Evolutionary conservation across 352 stramenopile species (phyloP).

Genomic region (Pythium dissotocum): DNA sequence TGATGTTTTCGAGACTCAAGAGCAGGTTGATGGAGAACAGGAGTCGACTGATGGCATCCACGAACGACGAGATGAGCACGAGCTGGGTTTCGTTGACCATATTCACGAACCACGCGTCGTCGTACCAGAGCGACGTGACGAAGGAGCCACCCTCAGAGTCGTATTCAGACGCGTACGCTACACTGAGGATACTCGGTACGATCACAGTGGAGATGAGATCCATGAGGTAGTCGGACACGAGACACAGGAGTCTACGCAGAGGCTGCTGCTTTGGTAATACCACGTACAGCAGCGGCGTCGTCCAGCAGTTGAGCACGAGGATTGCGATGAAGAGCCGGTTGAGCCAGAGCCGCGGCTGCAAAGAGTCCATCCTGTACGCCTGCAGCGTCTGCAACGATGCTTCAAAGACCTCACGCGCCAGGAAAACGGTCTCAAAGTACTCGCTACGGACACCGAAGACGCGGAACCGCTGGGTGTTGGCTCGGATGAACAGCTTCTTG

Average conservation of each 20-base stretch:
- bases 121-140: slow-evolving; percentile 20
- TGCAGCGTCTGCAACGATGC: slow-evolving; percentile 22
- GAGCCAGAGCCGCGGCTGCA: slow-evolving; percentile 9
- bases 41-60: slow-evolving; percentile 26
- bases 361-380: slow-evolving; percentile 17
- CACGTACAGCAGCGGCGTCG: slow-evolving; percentile 13
- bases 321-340: slow-evolving; percentile 19
- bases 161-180: slow-evolving; percentile 17
- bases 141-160: slow-evolving; percentile 8
- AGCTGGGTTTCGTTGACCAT: slow-evolving; percentile 29
- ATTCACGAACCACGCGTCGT: slow-evolving; percentile 34
- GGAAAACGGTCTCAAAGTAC: slow-evolving; percentile 28
- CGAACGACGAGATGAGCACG: slow-evolving; percentile 39
- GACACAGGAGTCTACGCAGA: slow-evolving; percentile 8
- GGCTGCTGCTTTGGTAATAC: neutral
- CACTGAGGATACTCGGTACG: slow-evolving; percentile 7
- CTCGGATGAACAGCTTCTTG: neutral
- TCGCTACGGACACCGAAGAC: slow-evolving; percentile 28
- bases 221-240: slow-evolving; percentile 15
- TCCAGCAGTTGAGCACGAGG: slow-evolving; percentile 24
- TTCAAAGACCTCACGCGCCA: slow-evolving; percentile 26
- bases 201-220: slow-evolving; percentile 16
- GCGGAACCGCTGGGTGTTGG: neutral
- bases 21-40: slow-evolving; percentile 6
- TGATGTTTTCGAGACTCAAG: slow-evolving; percentile 3